Base-by-base conservation (phyloP, 2,329 filamentous ascomycete species). In the Gnomoniopsis smithogilvyi region DNA sequence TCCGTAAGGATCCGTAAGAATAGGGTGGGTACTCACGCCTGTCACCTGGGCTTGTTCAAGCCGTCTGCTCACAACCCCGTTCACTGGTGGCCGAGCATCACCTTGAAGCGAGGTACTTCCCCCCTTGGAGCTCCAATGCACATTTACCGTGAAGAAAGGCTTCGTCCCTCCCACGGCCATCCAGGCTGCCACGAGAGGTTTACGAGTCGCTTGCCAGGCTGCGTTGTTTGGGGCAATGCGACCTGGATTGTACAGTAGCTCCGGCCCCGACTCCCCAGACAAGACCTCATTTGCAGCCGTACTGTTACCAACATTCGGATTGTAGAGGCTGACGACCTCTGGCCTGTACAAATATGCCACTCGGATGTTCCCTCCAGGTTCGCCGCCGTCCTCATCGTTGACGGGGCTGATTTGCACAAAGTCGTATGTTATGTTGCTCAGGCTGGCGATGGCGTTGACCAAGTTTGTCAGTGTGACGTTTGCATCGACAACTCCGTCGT, bases 291-390 rank as follows among this genome's bases (percentile, higher is more conserved):
- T 87, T 15, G 78, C 80, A 34, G 85, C 78, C 1, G 75, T 76
- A 46, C 78, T 72, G 45, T 74, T 74, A 49, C 87, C 87, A 0
- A 78, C 79, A 68, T 82, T 85, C 53, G 80, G 77, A 61, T 85
- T 80, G 66, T 79, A 79, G n/a, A 90, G 81, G 51, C 78, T 76
- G 48, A 91, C 68, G 3, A 83, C 70, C 19, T 79, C 76, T 0
- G 86, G 77, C 43, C 86, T 83, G 79, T 89, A 91, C 12, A 91
- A 77, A 72, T 89, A 91, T 0, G 86, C 87, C 50, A 78, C 76
- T 48, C 88, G 87, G 70, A 91, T 91, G 74, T 91, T 91, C 41
- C 87, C 87, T 15, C 88, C 88, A 1, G 86, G 84, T 62, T 83
- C 74, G 36, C 88, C 88, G 59, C 88, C 88, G 64, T 90, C 86